Evolutionary conservation across 2,329 filamentous ascomycete species (phyloP).

Genomic region (Aspergillus clavatus): DNA sequence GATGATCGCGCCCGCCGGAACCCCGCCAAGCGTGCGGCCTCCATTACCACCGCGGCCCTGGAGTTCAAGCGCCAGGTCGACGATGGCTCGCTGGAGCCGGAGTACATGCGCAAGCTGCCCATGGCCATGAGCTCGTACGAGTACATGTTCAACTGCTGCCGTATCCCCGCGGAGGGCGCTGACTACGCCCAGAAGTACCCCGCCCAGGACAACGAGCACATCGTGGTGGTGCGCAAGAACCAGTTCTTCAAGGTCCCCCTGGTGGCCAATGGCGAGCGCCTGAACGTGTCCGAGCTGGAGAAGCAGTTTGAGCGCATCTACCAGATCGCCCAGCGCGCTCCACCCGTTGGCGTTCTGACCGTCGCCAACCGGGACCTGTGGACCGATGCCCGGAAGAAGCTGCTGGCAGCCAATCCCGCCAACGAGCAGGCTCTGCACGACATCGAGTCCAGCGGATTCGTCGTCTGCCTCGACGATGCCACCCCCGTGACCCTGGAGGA

Average conservation of each 20-base stretch:
- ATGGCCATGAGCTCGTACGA: slow-evolving; percentile 98
- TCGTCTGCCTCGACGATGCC: slow-evolving; percentile 90
- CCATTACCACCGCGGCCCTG: slow-evolving; percentile 76
- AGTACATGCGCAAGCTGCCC: slow-evolving; percentile 97
- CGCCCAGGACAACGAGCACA: slow-evolving; percentile 71
- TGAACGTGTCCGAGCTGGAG: slow-evolving; percentile 87
- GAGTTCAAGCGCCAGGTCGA: slow-evolving; percentile 96
- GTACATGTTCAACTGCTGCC: slow-evolving; percentile 96
- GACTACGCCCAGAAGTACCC: slow-evolving; percentile 82
- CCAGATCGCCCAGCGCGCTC: slow-evolving; percentile 63
- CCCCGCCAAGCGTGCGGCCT: slow-evolving; percentile 87
- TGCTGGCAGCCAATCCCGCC: slow-evolving; percentile 69
- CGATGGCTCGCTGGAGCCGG: slow-evolving; percentile 74
- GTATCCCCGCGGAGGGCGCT: slow-evolving; percentile 73
- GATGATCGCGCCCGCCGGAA: slow-evolving; percentile 85
- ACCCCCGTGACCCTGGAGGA: slow-evolving; percentile 90
- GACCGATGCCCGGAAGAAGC: slow-evolving; percentile 73
- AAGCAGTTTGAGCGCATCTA: slow-evolving; percentile 83
- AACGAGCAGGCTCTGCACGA: slow-evolving; percentile 74
- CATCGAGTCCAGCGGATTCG: slow-evolving; percentile 84
- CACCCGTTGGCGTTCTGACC: slow-evolving; percentile 78
- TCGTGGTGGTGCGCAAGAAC: slow-evolving; percentile 89
- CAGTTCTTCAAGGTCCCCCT: slow-evolving; percentile 91
- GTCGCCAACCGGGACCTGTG: slow-evolving; percentile 91
- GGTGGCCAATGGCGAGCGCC: slow-evolving; percentile 74